A percentile compares a stretch with the other conserved stretches of the same genome.
These are phyloP conservation scores for Nitzschia sp. DNA, from an alignment of 108 stramenopile species.

Conservation along the genomic window DNA sequence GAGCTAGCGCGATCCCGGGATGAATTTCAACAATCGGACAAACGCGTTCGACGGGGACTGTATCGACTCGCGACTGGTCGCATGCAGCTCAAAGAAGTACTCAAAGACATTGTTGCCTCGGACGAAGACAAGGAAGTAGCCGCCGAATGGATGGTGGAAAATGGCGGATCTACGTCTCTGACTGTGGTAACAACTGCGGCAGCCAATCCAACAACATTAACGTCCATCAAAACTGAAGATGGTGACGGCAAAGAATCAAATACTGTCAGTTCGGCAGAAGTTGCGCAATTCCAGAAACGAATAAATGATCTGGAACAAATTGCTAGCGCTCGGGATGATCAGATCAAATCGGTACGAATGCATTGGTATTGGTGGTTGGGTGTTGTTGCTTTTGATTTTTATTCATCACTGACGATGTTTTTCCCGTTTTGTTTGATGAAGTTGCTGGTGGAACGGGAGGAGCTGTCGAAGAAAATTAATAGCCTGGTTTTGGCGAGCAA, in stretches of 20 bases:
- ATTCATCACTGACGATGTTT: not conserved
- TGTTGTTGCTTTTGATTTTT: not conserved
- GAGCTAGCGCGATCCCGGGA: conserved; percentile 73
- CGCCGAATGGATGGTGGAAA: conserved; percentile 42
- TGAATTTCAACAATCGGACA: conserved; percentile 64
- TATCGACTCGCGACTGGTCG: conserved; percentile 76
- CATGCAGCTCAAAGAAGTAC: conserved; percentile 65
- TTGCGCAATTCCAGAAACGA: conserved; percentile 55
- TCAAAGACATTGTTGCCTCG: conserved; percentile 57
- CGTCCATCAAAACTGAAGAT: not conserved
- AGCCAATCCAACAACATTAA: not conserved
- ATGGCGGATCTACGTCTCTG: conserved; percentile 14
- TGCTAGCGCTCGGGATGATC: conserved; percentile 57
- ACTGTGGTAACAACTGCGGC: not conserved
- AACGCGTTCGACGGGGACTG: conserved; percentile 73
- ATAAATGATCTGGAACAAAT: conserved; percentile 61
- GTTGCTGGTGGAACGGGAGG: conserved; percentile 59
- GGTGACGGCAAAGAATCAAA: conserved; percentile 17
- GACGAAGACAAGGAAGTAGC: conserved; percentile 59
- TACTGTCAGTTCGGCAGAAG: conserved; percentile 31
- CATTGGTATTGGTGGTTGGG: not conserved
- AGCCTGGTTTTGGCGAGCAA: conserved; percentile 41
- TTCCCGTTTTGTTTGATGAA: conserved; percentile 6
- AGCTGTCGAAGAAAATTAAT: conserved; percentile 64
- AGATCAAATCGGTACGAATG: conserved; percentile 70